Conservation (phyloP, 2,329 filamentous ascomycete genomes). For the Ceratocystis ficicola region DNA sequence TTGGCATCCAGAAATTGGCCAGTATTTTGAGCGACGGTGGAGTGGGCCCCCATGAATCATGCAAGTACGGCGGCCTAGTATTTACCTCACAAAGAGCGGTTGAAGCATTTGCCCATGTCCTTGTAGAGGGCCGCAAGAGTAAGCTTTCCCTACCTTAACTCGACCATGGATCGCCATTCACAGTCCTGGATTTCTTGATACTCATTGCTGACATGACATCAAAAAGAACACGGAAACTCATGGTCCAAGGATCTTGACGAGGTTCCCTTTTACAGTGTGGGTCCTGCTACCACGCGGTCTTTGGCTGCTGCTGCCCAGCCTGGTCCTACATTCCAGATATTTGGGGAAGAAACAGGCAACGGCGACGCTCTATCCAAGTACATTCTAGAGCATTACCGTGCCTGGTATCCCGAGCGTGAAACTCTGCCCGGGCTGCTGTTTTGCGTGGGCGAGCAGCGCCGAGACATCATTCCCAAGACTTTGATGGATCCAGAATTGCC, state of each 20-base stretch:
- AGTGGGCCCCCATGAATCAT: slow-evolving; percentile 30
- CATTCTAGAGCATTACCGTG: slow-evolving; percentile 65
- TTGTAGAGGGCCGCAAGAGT: slow-evolving; percentile 29
- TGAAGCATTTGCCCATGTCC: slow-evolving; percentile 57
- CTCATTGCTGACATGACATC: background rate
- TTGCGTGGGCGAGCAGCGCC: slow-evolving; percentile 74
- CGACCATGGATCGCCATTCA: background rate
- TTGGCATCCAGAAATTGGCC: slow-evolving; percentile 43
- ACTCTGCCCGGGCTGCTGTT: slow-evolving; percentile 61
- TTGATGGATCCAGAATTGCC: slow-evolving; percentile 49
- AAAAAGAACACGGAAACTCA: slow-evolving; percentile 14
- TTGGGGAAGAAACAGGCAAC: slow-evolving; percentile 72
- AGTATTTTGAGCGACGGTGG: slow-evolving; percentile 35
- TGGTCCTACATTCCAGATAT: slow-evolving; percentile 43
- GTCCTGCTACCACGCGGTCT: slow-evolving; percentile 66
- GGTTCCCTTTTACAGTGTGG: slow-evolving; percentile 62
- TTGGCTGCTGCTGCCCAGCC: slow-evolving; percentile 32
- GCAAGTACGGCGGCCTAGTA: slow-evolving; percentile 60
- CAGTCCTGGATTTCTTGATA: background rate
- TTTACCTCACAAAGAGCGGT: slow-evolving; percentile 78
- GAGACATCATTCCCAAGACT: slow-evolving; percentile 79
- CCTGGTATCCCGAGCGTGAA: slow-evolving; percentile 35
- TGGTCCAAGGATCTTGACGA: slow-evolving; percentile 29
- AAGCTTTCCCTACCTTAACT: background rate
- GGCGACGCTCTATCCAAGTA: slow-evolving; percentile 66